phyloP scores from a whole-genome alignment of 2,329 filamentous ascomycete species.

The Balansia obtecta region DNA sequence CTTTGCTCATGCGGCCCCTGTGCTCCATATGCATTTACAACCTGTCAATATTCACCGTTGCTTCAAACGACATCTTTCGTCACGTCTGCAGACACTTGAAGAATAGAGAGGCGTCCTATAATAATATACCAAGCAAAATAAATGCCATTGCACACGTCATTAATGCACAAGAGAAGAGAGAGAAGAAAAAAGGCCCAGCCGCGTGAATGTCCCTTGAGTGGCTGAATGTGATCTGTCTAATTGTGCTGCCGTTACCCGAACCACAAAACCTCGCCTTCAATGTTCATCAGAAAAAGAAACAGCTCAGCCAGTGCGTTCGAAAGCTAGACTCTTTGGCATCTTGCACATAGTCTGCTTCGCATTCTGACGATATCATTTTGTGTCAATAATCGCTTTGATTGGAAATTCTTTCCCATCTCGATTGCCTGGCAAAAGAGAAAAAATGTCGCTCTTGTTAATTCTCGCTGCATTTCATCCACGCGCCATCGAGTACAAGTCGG shows the following conservation, averaged over 20 bases:
- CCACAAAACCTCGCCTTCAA: constrained; percentile 14
- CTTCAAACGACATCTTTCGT: neutral
- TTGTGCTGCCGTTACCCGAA: constrained; percentile 18
- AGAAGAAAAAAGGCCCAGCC: constrained; percentile 19
- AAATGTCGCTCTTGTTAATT: constrained; percentile 1
- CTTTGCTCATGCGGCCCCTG: no score
- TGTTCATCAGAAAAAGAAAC: constrained; percentile 12
- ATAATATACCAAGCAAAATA: constrained; percentile 3
- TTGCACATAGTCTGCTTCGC: constrained; percentile 2
- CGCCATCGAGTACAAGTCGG: neutral
- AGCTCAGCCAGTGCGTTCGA: constrained; percentile 11
- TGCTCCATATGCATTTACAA: neutral
- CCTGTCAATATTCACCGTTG: neutral
- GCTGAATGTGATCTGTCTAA: constrained; percentile 25
- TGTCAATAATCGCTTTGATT: constrained; percentile 3
- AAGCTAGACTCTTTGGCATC: neutral
- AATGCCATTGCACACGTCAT: constrained; percentile 17
- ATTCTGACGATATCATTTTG: constrained; percentile 1
- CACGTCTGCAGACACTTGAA: neutral
- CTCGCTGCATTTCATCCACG: neutral
- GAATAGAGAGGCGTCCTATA: constrained; percentile 2
- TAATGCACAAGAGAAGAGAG: constrained; percentile 20
- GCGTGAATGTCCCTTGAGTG: constrained; percentile 25
- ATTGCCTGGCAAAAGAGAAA: constrained; percentile 7
- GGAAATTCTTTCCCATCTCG: neutral